Conservation (phyloP, 306 rosid species). For the Cicer cuneatum region DNA sequence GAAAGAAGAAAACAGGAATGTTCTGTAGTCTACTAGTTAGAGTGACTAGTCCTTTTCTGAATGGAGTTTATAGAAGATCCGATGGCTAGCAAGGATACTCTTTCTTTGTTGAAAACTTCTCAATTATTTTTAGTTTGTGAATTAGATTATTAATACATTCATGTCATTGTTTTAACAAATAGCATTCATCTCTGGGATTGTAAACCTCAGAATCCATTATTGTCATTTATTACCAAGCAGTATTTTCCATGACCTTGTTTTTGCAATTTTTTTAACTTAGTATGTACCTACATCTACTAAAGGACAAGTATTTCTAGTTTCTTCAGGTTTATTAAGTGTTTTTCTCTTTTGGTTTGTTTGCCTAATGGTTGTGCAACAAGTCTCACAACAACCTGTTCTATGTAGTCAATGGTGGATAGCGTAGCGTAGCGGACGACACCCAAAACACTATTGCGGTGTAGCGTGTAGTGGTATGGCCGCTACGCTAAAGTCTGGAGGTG, state of each 20-base stretch:
- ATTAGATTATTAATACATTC: neutral
- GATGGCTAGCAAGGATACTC: constrained; percentile 15
- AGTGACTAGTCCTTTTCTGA: constrained; percentile 17
- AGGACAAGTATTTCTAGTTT: constrained; percentile 14
- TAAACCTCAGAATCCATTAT: constrained; percentile 21
- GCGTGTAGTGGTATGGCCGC: too few species aligned
- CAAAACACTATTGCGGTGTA: too few species aligned
- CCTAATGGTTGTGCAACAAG: constrained; percentile 14
- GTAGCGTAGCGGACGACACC: too few species aligned
- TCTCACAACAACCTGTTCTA: neutral
- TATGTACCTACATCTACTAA: constrained; percentile 7
- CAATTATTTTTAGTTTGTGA: neutral
- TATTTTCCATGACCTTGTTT: constrained; percentile 33
- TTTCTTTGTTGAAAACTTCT: neutral
- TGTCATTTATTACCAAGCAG: constrained; percentile 9
- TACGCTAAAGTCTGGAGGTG: too few species aligned
- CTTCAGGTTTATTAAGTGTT: constrained; percentile 7
- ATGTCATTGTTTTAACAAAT: neutral
- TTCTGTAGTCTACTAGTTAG: constrained; percentile 33
- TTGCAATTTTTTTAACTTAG: neutral
- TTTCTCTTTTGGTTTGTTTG: neutral
- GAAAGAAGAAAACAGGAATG: constrained; percentile 28
- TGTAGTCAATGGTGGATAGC: too few species aligned
- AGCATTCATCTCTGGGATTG: constrained; percentile 3
- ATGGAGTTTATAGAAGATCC: neutral